These are phyloP conservation scores for Rugonectria rugulosa DNA, from an alignment of 2,329 filamentous ascomycete genomes.

Conservation along the genomic window DNA sequence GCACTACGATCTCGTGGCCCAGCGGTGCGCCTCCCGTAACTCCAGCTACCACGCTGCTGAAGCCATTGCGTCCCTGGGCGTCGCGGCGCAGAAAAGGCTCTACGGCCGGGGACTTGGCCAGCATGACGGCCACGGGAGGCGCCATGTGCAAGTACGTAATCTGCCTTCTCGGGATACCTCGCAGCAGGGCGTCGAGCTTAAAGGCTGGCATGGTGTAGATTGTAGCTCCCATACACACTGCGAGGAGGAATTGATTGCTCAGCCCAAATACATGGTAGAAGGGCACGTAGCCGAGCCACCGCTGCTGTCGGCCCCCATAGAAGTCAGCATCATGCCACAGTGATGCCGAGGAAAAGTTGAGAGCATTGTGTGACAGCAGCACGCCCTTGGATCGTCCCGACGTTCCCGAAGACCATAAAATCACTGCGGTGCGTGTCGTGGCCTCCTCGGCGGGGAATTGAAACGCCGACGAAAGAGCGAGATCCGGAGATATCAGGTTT, in stretches of 20 bases:
- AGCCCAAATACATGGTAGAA: constrained; percentile 73
- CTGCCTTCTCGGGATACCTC: constrained; percentile 65
- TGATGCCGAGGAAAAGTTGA: constrained; percentile 62
- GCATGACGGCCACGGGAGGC: constrained; percentile 73
- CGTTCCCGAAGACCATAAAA: constrained; percentile 64
- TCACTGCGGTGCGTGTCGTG: constrained; percentile 63
- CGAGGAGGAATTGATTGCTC: constrained; percentile 64
- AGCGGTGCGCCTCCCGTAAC: constrained; percentile 71
- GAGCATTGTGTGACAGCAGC: constrained; percentile 73
- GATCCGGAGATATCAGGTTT: constrained; percentile 60
- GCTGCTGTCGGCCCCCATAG: constrained; percentile 46
- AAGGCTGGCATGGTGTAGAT: constrained; percentile 77
- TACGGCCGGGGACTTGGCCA: constrained; percentile 75
- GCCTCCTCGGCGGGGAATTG: constrained; percentile 44
- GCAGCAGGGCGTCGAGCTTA: constrained; percentile 71
- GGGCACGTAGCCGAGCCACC: constrained; percentile 70
- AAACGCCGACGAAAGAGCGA: constrained; percentile 54
- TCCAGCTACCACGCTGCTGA: constrained; percentile 62
- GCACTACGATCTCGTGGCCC: constrained; percentile 60
- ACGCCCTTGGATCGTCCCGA: constrained; percentile 81
- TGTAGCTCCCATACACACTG: constrained; percentile 59
- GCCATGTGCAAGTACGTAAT: constrained; percentile 72
- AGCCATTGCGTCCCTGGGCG: constrained; percentile 55
- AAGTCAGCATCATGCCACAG: constrained; percentile 59
- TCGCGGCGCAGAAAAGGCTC: constrained; percentile 62